Evolutionary conservation across 352 stramenopile genomes (phyloP), one percentile per base, ranked within the genome.

Genomic region (Pythium dissotocum): DNA sequence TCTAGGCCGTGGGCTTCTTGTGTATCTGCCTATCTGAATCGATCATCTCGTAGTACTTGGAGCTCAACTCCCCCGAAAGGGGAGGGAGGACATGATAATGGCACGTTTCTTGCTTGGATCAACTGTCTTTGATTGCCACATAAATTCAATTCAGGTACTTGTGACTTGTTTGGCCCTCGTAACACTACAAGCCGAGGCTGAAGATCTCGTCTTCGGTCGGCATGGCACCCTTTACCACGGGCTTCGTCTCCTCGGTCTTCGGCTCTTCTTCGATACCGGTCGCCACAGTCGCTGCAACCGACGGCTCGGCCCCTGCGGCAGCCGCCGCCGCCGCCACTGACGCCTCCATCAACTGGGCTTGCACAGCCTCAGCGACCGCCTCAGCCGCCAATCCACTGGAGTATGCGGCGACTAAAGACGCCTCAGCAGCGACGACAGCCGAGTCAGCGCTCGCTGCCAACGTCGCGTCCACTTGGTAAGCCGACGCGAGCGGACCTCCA

Each of bases 151-250:
- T 48, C 49, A 24, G 49, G 8, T 21, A 30, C 24, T 9, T 18
- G n/a, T 28, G 26, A 36, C 24, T 21, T n/a, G 21, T 7, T 38
- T 24, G 21, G 21, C 21, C 21, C 30, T 21, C 1, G n/a, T 0
- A n/a, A 35, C 9, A 5, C 55, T 85, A 94, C 68, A 94, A 68
- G 0, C 83, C 84, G 44, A 94, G 75, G 46, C 84, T 90, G 63
- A 94, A 94, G 56, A 94, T 93, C 72, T 93, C 87, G 57, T 93
- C 84, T 38, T 90, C 82, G 7, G 54, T 76, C 9, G 70, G 57
- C 28, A 77, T 53, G 1, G 55, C 56, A 10, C 52, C 52, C 21
- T 58, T 65, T 53, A 6, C 60, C 56, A 12, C 58, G n/a, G 28
- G 54, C 36, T 69, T 55, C 28, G 26, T 57, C 2, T 59, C 36